Evolutionary conservation across 23 red algal genomes (phyloP).

Genomic region (Cyanidiococcus yangmingshanensis): DNA sequence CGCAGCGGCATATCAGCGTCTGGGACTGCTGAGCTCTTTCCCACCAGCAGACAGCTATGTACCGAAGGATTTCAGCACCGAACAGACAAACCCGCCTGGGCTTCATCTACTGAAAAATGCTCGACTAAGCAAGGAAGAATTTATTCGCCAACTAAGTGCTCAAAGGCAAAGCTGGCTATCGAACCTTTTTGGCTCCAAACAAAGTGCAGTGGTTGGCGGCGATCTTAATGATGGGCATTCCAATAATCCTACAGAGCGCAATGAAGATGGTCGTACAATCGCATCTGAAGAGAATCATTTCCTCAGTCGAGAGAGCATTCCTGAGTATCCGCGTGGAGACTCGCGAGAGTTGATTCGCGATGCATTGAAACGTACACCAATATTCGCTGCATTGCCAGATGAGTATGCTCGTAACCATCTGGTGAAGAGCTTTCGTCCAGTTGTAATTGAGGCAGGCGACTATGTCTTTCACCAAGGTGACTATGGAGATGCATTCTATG

Average conservation of each 20-base stretch:
- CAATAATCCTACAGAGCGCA: not conserved
- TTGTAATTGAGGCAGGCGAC: conserved; percentile 78
- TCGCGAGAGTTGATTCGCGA: conserved; percentile 52
- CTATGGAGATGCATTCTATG: conserved; percentile 83
- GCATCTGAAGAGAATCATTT: not conserved
- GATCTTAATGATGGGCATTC: not conserved
- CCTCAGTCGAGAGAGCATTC: not conserved
- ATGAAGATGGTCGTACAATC: not conserved
- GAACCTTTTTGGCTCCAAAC: not conserved
- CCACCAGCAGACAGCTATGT: conserved; percentile 73
- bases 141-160: not conserved
- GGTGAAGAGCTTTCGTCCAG: conserved; percentile 57
- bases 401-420: conserved; percentile 80
- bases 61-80: conserved; percentile 85
- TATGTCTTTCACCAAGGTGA: conserved; percentile 88
- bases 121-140: conserved; percentile 52
- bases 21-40: conserved; percentile 66
- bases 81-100: conserved; percentile 51
- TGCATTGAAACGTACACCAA: conserved; percentile 72
- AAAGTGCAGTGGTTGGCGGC: too few species aligned
- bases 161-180: not conserved
- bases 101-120: conserved; percentile 58
- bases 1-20: conserved; percentile 85
- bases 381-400: conserved; percentile 63
- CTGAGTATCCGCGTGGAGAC: conserved; percentile 31